A percentile compares a stretch with the other conserved stretches of the same genome.
Evolutionary conservation across 202 grass and related monocot species (phyloP).

Genomic region (Setaria viridis): DNA sequence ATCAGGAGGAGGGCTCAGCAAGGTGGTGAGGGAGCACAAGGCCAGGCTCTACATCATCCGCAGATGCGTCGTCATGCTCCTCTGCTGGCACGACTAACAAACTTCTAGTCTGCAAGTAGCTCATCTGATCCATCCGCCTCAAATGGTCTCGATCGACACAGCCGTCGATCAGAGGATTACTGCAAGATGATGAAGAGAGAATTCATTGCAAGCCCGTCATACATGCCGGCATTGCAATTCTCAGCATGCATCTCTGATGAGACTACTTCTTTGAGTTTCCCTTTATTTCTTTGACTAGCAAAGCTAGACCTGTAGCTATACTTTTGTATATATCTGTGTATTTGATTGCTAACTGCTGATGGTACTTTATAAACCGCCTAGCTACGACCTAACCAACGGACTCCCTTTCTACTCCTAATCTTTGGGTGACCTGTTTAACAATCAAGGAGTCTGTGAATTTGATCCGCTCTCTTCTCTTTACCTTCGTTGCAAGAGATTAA

Average conservation of each 20-base stretch:
- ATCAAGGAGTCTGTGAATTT: not conserved
- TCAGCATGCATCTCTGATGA: too few species aligned
- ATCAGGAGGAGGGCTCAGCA: conserved; percentile 18
- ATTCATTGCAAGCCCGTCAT: not conserved
- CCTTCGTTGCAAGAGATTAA: not conserved
- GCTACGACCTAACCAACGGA: not conserved
- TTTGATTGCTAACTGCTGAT: not conserved
- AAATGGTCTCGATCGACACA: not conserved
- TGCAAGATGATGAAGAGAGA: not conserved
- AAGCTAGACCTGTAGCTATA: not conserved
- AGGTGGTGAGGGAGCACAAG: conserved; percentile 46
- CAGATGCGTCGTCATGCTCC: conserved; percentile 52
- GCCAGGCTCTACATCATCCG: conserved; percentile 51
- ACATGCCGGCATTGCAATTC: not conserved
- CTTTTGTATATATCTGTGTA: not conserved
- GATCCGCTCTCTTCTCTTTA: not conserved
- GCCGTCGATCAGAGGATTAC: not conserved
- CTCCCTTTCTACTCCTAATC: not conserved
- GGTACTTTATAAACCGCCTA: not conserved
- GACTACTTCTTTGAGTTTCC: not conserved
- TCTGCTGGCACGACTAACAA: conserved; percentile 46
- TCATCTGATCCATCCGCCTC: not conserved
- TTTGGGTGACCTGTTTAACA: not conserved
- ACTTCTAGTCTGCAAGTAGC: not conserved
- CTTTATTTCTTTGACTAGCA: not conserved